Evolutionary conservation across 345 rosid species (phyloP).

Genomic region (Ceriops decandra): DNA sequence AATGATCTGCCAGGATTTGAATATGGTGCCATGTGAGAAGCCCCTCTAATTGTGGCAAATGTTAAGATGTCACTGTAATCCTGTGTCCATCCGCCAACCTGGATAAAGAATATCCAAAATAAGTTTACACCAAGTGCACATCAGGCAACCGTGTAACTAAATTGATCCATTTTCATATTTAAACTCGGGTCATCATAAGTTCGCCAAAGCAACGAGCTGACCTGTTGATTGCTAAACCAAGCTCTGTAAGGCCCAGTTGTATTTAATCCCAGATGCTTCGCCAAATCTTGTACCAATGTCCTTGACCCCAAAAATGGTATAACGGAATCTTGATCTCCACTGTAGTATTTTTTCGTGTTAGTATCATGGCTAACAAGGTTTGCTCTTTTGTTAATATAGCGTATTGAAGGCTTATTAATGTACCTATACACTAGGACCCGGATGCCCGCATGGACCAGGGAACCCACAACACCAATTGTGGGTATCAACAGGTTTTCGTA

Average conservation of each 20-base stretch:
- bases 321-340: constrained; percentile 26
- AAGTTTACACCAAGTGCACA: neutral
- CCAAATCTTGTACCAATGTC: constrained; percentile 15
- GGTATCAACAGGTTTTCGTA: constrained; percentile 6
- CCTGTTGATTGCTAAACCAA: constrained; percentile 10
- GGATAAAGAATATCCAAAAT: neutral
- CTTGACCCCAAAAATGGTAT: constrained; percentile 13
- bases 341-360: neutral
- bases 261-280: constrained; percentile 10
- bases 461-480: constrained; percentile 20
- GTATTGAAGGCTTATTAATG: neutral
- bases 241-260: constrained; percentile 3
- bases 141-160: too few relatives aligned
- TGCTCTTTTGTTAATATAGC: neutral
- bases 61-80: constrained; percentile 3
- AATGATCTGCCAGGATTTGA: constrained; percentile 12
- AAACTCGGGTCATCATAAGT: too few relatives aligned
- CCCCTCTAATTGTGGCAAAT: constrained; percentile 17
- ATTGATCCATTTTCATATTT: too few relatives aligned
- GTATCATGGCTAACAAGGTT: neutral
- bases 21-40: constrained; percentile 9
- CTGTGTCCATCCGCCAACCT: constrained; percentile 20
- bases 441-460: constrained; percentile 17
- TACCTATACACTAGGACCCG: constrained; percentile 23
- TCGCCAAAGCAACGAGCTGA: neutral